Base-by-base conservation (phyloP, 2,329 filamentous ascomycete genomes). In the Aspergillus sergii region DNA sequence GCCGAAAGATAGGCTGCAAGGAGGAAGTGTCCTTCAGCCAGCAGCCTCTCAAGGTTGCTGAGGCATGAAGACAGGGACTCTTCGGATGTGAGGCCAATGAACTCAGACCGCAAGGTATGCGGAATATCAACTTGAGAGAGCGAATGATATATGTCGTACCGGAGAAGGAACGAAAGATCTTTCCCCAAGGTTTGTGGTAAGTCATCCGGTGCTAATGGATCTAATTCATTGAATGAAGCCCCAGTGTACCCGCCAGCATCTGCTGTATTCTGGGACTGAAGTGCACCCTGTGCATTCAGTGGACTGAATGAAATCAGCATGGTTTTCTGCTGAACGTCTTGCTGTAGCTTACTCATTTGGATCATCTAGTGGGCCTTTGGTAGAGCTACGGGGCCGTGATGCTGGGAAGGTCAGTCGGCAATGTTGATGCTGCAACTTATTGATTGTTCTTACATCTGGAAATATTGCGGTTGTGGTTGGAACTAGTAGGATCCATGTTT, bases 141-240 rank as follows among this genome's bases (percentile, higher is more conserved):
- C 1, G 90, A 88, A 74, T 97, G 94, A 81, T 94, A 97, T 61
- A 94, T 90, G 67, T 92, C 88, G 3, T 92, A 89, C 23, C 89
- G 87, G 12, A 95, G 86, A 53, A 97, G 88, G 75, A 91, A 94
- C 21, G 89, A 88, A 69, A 97, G 91, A 80, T 96, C 90, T 71
- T 91, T 91, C 41, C 81, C 77, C n/a, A 82, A 75, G 12, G 78
- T 71, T 61, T 80, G 75, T 51, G 75, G 64, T 57, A 78, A 66
- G 21, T 76, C 70, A 60, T 72, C 69, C 69, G 74, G 65, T 61
- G 71, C 69, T 32, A 78, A 65, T 28, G 75, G 73, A 58, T 81
- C 75, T 61, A 80, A 72, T 62, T 72, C 72, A 43, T 67, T 72
- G 53, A 75, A 75, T 28, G 74, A 73, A 64, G 69, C 70, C 46